Conservation (phyloP, 495 filamentous ascomycete genomes). For the Neurospora hispaniola region DNA sequence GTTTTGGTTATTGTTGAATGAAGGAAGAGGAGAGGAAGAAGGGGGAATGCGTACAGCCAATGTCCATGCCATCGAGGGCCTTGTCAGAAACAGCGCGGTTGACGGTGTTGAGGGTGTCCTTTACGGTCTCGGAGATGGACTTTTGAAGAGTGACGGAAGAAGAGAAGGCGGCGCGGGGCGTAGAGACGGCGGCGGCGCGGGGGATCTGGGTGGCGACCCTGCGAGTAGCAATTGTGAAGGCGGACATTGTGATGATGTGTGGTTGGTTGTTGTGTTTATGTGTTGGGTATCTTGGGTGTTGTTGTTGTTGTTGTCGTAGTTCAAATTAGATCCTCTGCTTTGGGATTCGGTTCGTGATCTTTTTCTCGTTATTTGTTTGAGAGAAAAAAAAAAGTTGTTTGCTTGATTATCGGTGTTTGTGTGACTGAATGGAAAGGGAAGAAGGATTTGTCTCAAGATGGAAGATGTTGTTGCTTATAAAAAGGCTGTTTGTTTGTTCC, state of each 20-base stretch:
- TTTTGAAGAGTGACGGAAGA: constrained; percentile 31
- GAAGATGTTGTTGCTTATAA: not conserved
- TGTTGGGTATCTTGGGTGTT: not conserved
- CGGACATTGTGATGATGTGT: constrained; percentile 33
- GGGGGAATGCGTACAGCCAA: constrained; percentile 29
- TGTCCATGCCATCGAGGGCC: constrained; percentile 45
- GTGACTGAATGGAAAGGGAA: not conserved
- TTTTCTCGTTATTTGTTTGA: not conserved
- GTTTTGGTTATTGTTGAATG: too few species aligned
- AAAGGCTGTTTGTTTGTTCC: not conserved
- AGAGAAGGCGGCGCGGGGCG: constrained; percentile 33
- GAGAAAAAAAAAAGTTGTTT: not conserved
- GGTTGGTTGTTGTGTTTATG: constrained; percentile 2
- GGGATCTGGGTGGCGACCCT: constrained; percentile 23
- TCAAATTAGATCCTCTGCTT: not conserved
- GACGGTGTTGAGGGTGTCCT: constrained; percentile 40
- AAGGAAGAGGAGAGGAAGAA: not conserved
- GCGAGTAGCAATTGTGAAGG: constrained; percentile 31
- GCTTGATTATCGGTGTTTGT: not conserved
- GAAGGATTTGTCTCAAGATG: not conserved
- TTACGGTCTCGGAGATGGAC: constrained; percentile 35
- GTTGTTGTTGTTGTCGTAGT: not conserved
- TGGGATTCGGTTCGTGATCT: not conserved
- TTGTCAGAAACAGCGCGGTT: constrained; percentile 44
- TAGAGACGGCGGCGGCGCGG: constrained; percentile 10